Evolutionary conservation across 306 rosid genomes (phyloP), one percentile per base, ranked within the genome.

Genomic region (Ormosia semicastrata): DNA sequence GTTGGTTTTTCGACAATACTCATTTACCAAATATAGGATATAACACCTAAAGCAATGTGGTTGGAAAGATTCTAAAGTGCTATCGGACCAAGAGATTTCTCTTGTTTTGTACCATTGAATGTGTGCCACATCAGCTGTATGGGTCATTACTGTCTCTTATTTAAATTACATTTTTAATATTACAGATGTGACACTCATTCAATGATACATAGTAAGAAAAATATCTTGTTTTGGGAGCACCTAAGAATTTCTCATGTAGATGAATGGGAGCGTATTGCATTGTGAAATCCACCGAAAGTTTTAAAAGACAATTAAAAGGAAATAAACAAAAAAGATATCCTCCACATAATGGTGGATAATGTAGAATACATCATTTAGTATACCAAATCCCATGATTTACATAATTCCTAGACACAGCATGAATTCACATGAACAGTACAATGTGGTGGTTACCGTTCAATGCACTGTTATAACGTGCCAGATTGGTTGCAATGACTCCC

Each of bases 401-500:
- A 39, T 43, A 69, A 39, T 41, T 62, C 34, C 29, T 70, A 60
- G 41, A 40, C 52, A 40, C 50, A 52, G 70, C 63, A 69, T 10
- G 33, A 56, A 17, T 41, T 33, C 13, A 68, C 13, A 50, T 71
- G 44, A 81, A 66, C 40, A 57, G 70, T 3, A 53, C 10, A 50
- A 57, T 11, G 18, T 2, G 52, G 71, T 4, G 71, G 37, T 85
- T 89, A 92, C 98, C 88, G 3, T 79, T 76, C 7, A 87, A 0
- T 43, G 70, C 5, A 66, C 29, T 36, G 71, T 1, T 84, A 47
- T 90, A 40, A 44, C 99, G 97, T 58, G 86, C 87, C 81, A 95
- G 90, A 81, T 92, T 89, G 77, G 98, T 93, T 40, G 12, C 2
- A 18, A 95, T 87, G 83, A 65, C 10, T 75, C 99, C 99, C 1